A percentile compares a stretch with the other conserved stretches of the same genome.
Conservation (phyloP, 2,329 filamentous ascomycete species). For the Pseudogymnoascus pannorum region DNA sequence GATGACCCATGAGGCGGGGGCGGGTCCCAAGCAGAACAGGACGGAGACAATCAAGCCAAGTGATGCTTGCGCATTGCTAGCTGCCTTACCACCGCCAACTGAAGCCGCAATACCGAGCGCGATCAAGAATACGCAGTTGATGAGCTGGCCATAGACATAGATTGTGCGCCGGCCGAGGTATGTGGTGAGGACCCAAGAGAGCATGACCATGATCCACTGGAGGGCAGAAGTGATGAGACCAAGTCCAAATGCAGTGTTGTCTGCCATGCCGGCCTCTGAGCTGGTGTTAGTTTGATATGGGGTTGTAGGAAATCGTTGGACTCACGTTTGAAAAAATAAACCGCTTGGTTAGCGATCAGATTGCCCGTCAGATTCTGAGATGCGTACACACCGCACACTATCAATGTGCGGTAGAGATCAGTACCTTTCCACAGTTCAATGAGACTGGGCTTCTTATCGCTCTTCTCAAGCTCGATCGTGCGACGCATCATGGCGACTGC, state of each 20-base stretch:
- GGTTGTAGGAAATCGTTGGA: constrained; percentile 13
- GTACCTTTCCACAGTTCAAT: constrained; percentile 48
- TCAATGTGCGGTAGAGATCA: constrained; percentile 46
- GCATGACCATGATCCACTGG: constrained; percentile 54
- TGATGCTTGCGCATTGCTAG: constrained; percentile 47
- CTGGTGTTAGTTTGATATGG: constrained; percentile 25
- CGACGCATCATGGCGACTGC: constrained; percentile 53
- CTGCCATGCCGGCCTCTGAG: constrained; percentile 51
- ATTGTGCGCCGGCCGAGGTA: constrained; percentile 58
- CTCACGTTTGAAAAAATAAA: constrained; percentile 32
- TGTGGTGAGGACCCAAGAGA: constrained; percentile 59
- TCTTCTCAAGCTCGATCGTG: constrained; percentile 46
- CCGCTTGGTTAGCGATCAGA: constrained; percentile 48
- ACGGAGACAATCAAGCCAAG: constrained; percentile 60
- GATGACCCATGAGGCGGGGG: constrained; percentile 58
- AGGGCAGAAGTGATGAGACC: constrained; percentile 59
- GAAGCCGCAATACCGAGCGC: constrained; percentile 53
- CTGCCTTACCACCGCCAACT: constrained; percentile 31
- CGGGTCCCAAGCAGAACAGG: constrained; percentile 54
- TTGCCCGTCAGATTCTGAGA: constrained; percentile 57
- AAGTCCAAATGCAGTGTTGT: constrained; percentile 50
- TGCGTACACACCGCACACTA: constrained; percentile 50
- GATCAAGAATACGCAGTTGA: constrained; percentile 48
- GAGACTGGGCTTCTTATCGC: constrained; percentile 33
- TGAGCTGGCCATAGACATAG: constrained; percentile 52